phyloP scores from a whole-genome alignment of 2,329 filamentous ascomycete species.

The Exophiala phaeomuriformis region DNA sequence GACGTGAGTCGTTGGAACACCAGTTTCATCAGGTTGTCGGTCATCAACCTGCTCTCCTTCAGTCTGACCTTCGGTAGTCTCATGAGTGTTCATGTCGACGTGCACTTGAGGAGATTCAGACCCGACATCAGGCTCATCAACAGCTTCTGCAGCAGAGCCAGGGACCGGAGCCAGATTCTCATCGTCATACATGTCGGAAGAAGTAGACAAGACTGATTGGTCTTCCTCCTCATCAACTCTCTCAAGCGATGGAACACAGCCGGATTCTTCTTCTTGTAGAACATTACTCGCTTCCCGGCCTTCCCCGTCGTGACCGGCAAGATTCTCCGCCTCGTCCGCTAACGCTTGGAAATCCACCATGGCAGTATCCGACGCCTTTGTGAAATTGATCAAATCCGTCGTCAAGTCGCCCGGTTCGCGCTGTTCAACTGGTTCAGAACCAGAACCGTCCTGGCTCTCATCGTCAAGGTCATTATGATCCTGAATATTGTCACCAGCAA shows the following conservation, averaged over 20 bases:
- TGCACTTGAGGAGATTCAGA: not conserved
- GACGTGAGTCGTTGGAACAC: not conserved
- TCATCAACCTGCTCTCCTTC: conserved; percentile 2
- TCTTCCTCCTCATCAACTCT: conserved; percentile 14
- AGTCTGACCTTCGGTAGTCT: no score
- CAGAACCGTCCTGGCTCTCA: conserved; percentile 7
- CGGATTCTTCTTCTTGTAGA: conserved; percentile 27
- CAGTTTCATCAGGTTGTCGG: not conserved
- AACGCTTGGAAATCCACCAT: conserved; percentile 25
- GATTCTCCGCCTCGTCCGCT: conserved; percentile 20
- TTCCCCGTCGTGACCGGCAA: conserved; percentile 10
- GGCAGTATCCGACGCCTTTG: conserved; percentile 22
- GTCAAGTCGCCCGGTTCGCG: conserved; percentile 13
- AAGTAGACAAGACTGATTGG: conserved; percentile 42
- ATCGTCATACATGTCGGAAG: conserved; percentile 60
- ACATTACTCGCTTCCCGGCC: not conserved
- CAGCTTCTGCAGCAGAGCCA: not conserved
- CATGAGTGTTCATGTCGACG: not conserved
- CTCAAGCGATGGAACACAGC: not conserved
- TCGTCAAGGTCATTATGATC: conserved; percentile 1
- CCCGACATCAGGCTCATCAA: not conserved
- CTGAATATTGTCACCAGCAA: not conserved
- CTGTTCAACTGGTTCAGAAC: conserved; percentile 21
- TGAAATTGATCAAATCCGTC: conserved; percentile 23
- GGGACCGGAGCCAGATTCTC: conserved; percentile 46